These are phyloP conservation scores for Fomitopsis palustris DNA, from an alignment of 1,284 basidiomycete genomes.

Conservation along the genomic window DNA sequence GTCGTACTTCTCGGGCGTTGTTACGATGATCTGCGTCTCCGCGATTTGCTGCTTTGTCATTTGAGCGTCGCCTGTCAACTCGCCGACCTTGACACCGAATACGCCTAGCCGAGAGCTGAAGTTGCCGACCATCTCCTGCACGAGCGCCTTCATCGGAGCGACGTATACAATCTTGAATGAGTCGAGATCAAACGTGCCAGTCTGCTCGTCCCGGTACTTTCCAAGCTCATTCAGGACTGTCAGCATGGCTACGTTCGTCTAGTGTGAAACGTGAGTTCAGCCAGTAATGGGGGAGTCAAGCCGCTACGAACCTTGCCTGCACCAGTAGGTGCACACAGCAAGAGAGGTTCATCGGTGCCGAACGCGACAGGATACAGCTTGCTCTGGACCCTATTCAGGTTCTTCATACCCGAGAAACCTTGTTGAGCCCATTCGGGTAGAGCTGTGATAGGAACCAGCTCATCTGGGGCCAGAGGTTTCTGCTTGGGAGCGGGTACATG, in stretches of 20 bases:
- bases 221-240: slow-evolving; percentile 86
- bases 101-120: slow-evolving; percentile 81
- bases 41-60: slow-evolving; percentile 98
- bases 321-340: slow-evolving; percentile 97
- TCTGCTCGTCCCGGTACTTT: slow-evolving; percentile 81
- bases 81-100: slow-evolving; percentile 88
- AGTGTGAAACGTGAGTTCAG: background rate
- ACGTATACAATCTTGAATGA: slow-evolving; percentile 98
- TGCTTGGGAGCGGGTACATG: slow-evolving; percentile 95
- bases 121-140: slow-evolving; percentile 96
- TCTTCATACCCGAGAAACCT: slow-evolving; percentile 78
- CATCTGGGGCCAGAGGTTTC: slow-evolving; percentile 62
- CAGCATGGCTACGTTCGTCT: slow-evolving; percentile 99
- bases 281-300: slow-evolving; percentile 3
- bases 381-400: slow-evolving; percentile 92
- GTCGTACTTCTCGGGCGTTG: slow-evolving; percentile 99
- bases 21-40: slow-evolving; percentile 98
- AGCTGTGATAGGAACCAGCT: slow-evolving; percentile 71
- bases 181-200: slow-evolving; percentile 85
- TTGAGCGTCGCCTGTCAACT: slow-evolving; percentile 96
- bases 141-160: slow-evolving; percentile 98
- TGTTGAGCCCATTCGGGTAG: slow-evolving; percentile 87
- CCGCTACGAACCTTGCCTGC: slow-evolving; percentile 82
- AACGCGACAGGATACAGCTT: slow-evolving; percentile 93
- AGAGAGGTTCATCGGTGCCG: slow-evolving; percentile 90